Evolutionary conservation across 108 stramenopile genomes (phyloP), one percentile per base, ranked within the genome.

Genomic region (Skeletonema costatum): DNA sequence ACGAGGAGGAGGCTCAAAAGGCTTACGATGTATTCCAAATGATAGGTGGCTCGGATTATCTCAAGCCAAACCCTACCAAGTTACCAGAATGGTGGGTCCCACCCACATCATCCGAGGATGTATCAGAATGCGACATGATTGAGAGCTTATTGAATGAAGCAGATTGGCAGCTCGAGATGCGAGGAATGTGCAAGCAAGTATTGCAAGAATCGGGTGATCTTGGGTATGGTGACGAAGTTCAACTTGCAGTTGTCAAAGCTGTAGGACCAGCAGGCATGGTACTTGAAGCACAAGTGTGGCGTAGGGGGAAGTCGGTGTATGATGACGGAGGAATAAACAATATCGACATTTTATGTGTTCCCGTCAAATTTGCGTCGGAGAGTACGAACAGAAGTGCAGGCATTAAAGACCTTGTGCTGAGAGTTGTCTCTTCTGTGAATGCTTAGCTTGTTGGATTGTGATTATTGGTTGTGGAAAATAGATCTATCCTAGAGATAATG

Each of bases 41-140:
- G 19, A 21, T 70, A 68, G n/a, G 38, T 60, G 17, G 68, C 61
- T 17, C 42, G 17, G 30, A 39, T 32, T 41, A 16, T 64, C 5
- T 63, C 29, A 41, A 38, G 48, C 10, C 68, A 53, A 33, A 31
- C 30, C 13, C 65, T 1, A 17, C 51, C 3, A 14, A 16, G 4
- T 62, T 77, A 35, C 76, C 76, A 25, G 51, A 60, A 13, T 70
- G 76, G 69, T 77, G 76, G 76, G 51, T 67, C 10, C 41, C 61
- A 11, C 67, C 75, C 25, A 56, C 12, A 12, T 13, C 51, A 44
- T 17, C 25, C 5, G 65, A 68, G 16, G 75, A 76, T 32, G 10
- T 31, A 1, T 42, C 56, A 14, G 67, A 68, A 5, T 68, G 67
- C 25, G 60, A 76, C 14, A 41, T 76, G 29, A 67, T 76, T 17